A percentile compares a stretch with the other conserved stretches of the same genome.
phyloP scores from a whole-genome alignment of 176 grass and related monocot species.

The Elymus sibiricus region DNA sequence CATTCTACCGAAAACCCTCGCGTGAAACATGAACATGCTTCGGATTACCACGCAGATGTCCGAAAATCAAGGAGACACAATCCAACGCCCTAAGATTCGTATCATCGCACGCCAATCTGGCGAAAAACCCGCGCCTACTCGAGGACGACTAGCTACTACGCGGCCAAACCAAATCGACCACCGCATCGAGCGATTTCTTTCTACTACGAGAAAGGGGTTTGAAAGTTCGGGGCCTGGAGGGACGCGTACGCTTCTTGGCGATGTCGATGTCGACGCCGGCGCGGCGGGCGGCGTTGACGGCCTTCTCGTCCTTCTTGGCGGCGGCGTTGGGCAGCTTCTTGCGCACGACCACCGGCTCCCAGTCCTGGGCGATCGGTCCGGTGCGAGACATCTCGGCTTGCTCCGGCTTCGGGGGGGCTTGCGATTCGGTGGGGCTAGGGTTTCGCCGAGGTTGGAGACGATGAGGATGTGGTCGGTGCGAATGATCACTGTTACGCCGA shows the following conservation, averaged over 20 bases:
- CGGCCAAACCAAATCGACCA: not conserved
- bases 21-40: not conserved
- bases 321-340: constrained; percentile 23
- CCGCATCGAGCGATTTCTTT: not conserved
- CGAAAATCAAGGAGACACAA: not conserved
- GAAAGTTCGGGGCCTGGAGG: not conserved
- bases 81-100: not conserved
- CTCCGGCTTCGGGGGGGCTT: not conserved
- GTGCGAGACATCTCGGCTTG: not conserved
- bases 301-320: constrained; percentile 22
- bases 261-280: constrained; percentile 21
- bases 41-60: not conserved
- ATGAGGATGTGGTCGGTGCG: not conserved
- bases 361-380: not conserved
- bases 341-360: constrained; percentile 6
- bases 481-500: too few species aligned
- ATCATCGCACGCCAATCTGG: not conserved
- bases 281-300: constrained; percentile 17
- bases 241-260: not conserved
- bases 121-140: not conserved
- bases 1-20: not conserved
- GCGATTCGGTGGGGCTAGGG: not conserved
- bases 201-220: too few species aligned
- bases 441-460: constrained; percentile 9
- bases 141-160: not conserved